Evolutionary conservation across 768 basidiomycete genomes (phyloP), one percentile per base, ranked within the genome.

Genomic region (Megacollybia marginata): DNA sequence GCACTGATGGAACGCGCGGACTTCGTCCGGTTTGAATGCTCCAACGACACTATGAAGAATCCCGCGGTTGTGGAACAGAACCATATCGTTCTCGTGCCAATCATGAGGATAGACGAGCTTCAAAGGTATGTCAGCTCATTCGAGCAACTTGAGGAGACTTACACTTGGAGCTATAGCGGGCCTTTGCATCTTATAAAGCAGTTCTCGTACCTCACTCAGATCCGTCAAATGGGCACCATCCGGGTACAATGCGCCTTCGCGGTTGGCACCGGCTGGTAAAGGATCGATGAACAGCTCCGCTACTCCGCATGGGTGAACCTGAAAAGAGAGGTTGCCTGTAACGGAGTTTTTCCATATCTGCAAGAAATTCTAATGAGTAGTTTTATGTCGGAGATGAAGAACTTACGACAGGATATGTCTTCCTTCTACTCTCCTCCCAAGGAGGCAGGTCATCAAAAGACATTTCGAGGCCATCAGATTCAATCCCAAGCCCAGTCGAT

Each of bases 1-100:
- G 69, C 90, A 92, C 65, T 88, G 86, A 60, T 89, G 87, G 72
- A 90, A 89, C 20, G 80, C 80, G 31, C 88, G 74, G 5, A 88
- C 78, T 63, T 86, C 73, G 42, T 82, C 79, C 32, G 72, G 69
- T 50, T 63, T 73, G 65, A 93, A 90, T 1, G 83, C 79, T 10
- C 86, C 85, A 16, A 86, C 82, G 47, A 92, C 89, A 4, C 83
- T 76, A 59, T 92, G 82, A n/a, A 81, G 62, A 19, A 79, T 65
- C 9, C 80, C 80, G 18, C 80, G 69, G 63, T 83, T 82, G 60
- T 83, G 79, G 69, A 83, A 83, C 32, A 83, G 56, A 4, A 79
- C 74, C 32, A 82, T 65, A 53, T 82, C 79, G 15, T 55, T 38
- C 34, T 63, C 51, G 23, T 42, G 70, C 79, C 80, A 81, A 51